Conservation (phyloP, 352 stramenopile species). For the Globisporangium splendens region DNA sequence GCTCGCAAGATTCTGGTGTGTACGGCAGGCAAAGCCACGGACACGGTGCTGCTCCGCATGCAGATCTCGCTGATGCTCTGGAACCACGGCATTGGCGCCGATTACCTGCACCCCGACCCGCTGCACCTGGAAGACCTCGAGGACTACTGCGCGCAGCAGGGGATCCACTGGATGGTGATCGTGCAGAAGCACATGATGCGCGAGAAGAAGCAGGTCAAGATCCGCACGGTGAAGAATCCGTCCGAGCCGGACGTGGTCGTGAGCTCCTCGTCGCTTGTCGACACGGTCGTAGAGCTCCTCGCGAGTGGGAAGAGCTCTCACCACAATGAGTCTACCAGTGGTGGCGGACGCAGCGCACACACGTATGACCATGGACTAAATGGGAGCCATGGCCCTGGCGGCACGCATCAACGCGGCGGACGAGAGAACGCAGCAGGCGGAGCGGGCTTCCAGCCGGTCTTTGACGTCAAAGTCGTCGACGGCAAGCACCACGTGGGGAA, state of each 20-base stretch:
- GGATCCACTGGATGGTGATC: conserved; percentile 83
- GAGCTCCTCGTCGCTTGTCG: conserved; percentile 54
- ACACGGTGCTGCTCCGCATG: conserved; percentile 75
- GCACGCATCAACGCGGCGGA: conserved; percentile 24
- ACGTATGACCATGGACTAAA: conserved; percentile 5
- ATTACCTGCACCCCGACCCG: conserved; percentile 81
- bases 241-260: conserved; percentile 68
- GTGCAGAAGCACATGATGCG: conserved; percentile 80
- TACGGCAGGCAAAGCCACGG: conserved; percentile 64
- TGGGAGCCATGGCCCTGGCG: conserved; percentile 8
- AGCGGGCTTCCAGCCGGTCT: conserved; percentile 48
- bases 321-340: conserved; percentile 8
- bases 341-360: conserved; percentile 3
- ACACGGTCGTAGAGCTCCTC: conserved; percentile 59
- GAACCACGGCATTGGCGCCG: conserved; percentile 62
- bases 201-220: conserved; percentile 85
- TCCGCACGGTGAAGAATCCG: conserved; percentile 66
- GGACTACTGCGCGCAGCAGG: conserved; percentile 74
- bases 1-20: conserved; percentile 69
- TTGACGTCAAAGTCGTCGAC: conserved; percentile 77
- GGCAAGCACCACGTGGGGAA: conserved; percentile 43
- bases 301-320: conserved; percentile 13
- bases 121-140: conserved; percentile 80
- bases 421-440: conserved; percentile 9
- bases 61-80: conserved; percentile 78